Conservation (phyloP, 2,329 filamentous ascomycete genomes). For the Epichloe brachyelytri region DNA sequence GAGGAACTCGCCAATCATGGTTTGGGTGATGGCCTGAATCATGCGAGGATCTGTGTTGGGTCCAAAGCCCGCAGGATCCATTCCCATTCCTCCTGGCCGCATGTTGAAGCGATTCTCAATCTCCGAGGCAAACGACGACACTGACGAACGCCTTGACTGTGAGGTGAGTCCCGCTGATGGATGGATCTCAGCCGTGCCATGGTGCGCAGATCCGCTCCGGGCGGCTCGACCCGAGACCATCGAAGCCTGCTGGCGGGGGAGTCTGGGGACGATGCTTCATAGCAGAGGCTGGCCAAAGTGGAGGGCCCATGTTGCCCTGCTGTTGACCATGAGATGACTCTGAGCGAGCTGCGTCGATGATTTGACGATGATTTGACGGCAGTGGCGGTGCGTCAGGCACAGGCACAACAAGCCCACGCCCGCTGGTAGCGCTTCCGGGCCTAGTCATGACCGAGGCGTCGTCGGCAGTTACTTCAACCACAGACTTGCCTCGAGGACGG, state of each 20-base stretch:
- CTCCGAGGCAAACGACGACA: slow-evolving; percentile 93
- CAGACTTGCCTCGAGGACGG: slow-evolving; percentile 24
- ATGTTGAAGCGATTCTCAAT: slow-evolving; percentile 85
- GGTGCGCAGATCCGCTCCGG: slow-evolving; percentile 34
- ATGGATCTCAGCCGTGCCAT: slow-evolving; percentile 33
- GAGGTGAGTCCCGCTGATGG: slow-evolving; percentile 30
- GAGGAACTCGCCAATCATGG: slow-evolving; percentile 97
- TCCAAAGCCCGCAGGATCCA: slow-evolving; percentile 46
- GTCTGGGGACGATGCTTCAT: slow-evolving; percentile 45
- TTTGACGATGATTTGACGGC: slow-evolving; percentile 69
- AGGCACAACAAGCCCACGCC: slow-evolving; percentile 27
- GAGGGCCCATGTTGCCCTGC: slow-evolving; percentile 62
- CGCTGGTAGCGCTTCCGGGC: slow-evolving; percentile 63
- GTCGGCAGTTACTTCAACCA: slow-evolving; percentile 28
- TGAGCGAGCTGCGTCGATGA: slow-evolving; percentile 65
- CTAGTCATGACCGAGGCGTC: slow-evolving; percentile 30
- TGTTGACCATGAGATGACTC: slow-evolving; percentile 34
- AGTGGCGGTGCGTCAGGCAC: slow-evolving; percentile 51
- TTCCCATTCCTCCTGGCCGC: slow-evolving; percentile 39
- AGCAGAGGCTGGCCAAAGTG: slow-evolving; percentile 69
- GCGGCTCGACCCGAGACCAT: slow-evolving; percentile 35
- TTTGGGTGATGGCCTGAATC: slow-evolving; percentile 98
- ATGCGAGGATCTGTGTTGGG: slow-evolving; percentile 82
- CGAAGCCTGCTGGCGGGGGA: slow-evolving; percentile 36
- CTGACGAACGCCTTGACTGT: slow-evolving; percentile 52